These are phyloP conservation scores for Solanum chiquidenum DNA, from an alignment of 257 asterid genomes.

Conservation along the genomic window DNA sequence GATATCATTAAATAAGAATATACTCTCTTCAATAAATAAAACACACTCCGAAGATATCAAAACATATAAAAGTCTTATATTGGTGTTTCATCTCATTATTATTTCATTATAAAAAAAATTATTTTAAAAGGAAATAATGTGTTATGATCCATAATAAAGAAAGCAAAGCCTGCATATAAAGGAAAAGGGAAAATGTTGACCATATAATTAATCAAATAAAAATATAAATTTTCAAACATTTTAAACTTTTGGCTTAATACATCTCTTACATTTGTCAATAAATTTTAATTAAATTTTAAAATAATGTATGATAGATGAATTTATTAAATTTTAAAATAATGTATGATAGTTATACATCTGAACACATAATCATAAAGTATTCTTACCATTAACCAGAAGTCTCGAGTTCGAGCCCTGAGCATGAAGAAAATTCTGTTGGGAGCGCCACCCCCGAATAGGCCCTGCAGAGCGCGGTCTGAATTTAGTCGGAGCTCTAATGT, in stretches of 20 bases:
- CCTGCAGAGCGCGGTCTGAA: too few relatives aligned
- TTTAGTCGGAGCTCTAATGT: too few relatives aligned
- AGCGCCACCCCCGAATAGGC: too few relatives aligned
- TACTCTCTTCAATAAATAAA: background rate
- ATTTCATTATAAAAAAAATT: background rate
- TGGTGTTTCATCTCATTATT: background rate
- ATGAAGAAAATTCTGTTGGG: too few relatives aligned
- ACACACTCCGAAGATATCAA: background rate
- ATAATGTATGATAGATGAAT: background rate
- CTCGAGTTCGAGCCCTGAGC: too few relatives aligned
- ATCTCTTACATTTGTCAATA: background rate
- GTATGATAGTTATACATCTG: background rate
- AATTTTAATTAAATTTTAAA: background rate
- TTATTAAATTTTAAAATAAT: background rate
- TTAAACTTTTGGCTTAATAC: background rate
- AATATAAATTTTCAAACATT: background rate
- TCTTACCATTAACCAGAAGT: too few relatives aligned
- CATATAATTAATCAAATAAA: background rate
- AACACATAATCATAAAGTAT: background rate
- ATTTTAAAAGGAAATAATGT: background rate
- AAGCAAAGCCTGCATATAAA: background rate
- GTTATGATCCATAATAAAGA: background rate
- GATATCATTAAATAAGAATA: too few relatives aligned
- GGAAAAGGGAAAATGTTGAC: background rate
- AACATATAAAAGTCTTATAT: background rate